Evolutionary conservation across 2,329 filamentous ascomycete species (phyloP), one percentile per base, ranked within the genome.

Genomic region (Dothistroma pini): DNA sequence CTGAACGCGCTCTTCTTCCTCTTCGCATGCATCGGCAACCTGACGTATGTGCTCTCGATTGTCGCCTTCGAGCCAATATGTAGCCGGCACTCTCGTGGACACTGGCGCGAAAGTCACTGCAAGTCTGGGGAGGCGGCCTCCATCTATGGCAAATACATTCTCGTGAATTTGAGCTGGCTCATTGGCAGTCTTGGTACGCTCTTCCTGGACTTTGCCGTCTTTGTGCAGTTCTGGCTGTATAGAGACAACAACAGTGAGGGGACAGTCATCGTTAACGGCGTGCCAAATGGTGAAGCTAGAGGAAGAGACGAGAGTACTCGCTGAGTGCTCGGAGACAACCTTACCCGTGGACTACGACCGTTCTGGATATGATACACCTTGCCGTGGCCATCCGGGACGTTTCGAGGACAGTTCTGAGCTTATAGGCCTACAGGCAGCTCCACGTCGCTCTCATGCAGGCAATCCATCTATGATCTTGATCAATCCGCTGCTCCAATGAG

Each of bases 1-100:
- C 88, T 99, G 21, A 93, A 90, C 66, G 87, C 97, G 78, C 83
- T 97, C 11, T 99, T 97, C 78, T 97, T 97, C 79, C 81, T 97
- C 22, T 97, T 99, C 74, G 95, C 95, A 4, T 97, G 93, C 73
- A 85, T 97, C 6, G 95, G 95, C 1, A 99, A 99, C 74, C 76
- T 96, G 66, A 97, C 93, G 0, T 97, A 96, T 71, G 93, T 97
- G 19, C 79, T 96, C 41, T 93, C 89, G 41, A 97, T 99, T 68
- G 83, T 97, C 65, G 93, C 92, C 0, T 97, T 92, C 71, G 90
- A 93, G 61, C 91, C 93, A 0, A 79, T 83, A 32, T 96, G 91
- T 67, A 73, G 73, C 44, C 62, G 70, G 47, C 69, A 71, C 51
- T 65, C 63, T 14, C 72, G 70, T 47, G 71, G 73, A 1, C 69